Evolutionary conservation across 495 filamentous ascomycete genomes (phyloP).

Genomic region (Zalerion maritima): DNA sequence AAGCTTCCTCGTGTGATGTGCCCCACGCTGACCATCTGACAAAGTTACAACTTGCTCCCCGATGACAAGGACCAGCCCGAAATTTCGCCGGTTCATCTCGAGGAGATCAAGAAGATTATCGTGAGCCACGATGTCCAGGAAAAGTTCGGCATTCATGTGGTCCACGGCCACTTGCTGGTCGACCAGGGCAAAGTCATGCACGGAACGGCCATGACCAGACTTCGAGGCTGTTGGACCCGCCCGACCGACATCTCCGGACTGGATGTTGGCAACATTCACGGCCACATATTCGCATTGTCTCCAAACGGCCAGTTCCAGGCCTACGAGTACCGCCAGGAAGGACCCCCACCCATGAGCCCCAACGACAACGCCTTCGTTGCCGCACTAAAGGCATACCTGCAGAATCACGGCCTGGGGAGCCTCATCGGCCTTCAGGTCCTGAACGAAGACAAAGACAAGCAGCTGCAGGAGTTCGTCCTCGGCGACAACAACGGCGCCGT

Average conservation of each 20-base stretch:
- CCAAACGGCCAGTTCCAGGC: too few relatives aligned
- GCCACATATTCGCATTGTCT: too few relatives aligned
- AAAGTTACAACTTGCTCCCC: neutral
- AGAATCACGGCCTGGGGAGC: slow-evolving; percentile 1
- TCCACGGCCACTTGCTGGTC: slow-evolving; percentile 2
- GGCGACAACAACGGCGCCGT: slow-evolving; percentile 1
- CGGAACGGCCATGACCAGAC: too few relatives aligned
- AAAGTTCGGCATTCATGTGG: slow-evolving; percentile 1
- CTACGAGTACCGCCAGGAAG: neutral
- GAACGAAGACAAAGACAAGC: slow-evolving; percentile 1
- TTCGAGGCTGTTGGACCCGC: too few relatives aligned
- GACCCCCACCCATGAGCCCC: neutral
- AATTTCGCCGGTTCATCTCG: neutral
- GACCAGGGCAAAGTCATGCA: too few relatives aligned
- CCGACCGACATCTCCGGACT: too few relatives aligned
- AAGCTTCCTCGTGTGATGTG: too few relatives aligned
- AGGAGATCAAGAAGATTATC: neutral
- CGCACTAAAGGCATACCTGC: neutral
- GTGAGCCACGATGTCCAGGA: slow-evolving; percentile 1
- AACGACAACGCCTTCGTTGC: slow-evolving; percentile 1
- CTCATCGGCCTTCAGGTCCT: slow-evolving; percentile 1
- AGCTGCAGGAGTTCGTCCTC: slow-evolving; percentile 1
- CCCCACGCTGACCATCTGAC: too few relatives aligned
- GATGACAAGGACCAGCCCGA: slow-evolving; percentile 2
- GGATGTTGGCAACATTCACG: too few relatives aligned